Evolutionary conservation across 257 asterid species (phyloP).

Genomic region (Lithospermum erythrorhizon): DNA sequence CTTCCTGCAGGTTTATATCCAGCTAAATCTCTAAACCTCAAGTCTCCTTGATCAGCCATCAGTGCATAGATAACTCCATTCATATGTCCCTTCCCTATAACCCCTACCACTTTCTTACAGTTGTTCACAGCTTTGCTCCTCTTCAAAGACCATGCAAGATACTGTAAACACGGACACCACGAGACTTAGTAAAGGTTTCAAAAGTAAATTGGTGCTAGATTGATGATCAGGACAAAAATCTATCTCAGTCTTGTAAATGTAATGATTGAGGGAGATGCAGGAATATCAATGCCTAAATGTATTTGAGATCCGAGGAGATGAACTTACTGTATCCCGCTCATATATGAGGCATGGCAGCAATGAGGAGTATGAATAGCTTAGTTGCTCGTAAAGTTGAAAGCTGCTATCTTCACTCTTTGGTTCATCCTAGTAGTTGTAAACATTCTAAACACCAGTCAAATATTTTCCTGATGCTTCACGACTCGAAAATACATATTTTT

Average conservation of each 20-base stretch:
- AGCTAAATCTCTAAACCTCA: slow-evolving; percentile 64
- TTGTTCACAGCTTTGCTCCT: slow-evolving; percentile 91
- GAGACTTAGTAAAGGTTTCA: too few relatives aligned
- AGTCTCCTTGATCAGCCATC: slow-evolving; percentile 65
- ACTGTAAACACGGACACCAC: slow-evolving; percentile 27
- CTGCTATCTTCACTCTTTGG: slow-evolving; percentile 27
- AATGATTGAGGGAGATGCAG: background rate
- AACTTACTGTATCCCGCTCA: slow-evolving; percentile 79
- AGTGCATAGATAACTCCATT: slow-evolving; percentile 80
- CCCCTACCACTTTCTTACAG: slow-evolving; percentile 70
- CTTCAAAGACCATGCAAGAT: slow-evolving; percentile 85
- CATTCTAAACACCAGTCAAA: background rate
- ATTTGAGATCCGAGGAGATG: background rate
- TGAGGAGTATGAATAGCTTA: slow-evolving; percentile 71
- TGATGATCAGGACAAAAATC: too few relatives aligned
- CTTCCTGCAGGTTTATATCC: slow-evolving; percentile 39
- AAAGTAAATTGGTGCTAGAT: too few relatives aligned
- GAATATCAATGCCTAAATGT: background rate
- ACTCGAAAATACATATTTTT: background rate
- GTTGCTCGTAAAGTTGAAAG: slow-evolving; percentile 59
- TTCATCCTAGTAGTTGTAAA: slow-evolving; percentile 27
- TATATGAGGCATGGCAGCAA: slow-evolving; percentile 66
- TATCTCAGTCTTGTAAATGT: background rate
- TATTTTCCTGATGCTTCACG: background rate
- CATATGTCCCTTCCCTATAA: slow-evolving; percentile 84